These are phyloP conservation scores for Venturia oleaginea DNA, from an alignment of 2,329 filamentous ascomycete species.

Conservation along the genomic window DNA sequence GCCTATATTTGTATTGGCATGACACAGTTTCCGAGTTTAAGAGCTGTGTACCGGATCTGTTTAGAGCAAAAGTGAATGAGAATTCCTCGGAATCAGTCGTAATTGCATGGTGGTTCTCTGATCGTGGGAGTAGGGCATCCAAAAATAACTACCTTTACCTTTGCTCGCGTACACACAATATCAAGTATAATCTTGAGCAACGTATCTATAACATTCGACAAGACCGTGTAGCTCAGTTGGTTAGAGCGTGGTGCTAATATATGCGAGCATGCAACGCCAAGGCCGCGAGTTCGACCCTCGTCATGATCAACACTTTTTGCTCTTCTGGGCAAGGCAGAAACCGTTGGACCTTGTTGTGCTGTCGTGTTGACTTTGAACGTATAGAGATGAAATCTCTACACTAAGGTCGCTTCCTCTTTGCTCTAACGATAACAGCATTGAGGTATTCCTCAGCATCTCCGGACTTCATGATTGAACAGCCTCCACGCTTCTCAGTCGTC, in stretches of 20 bases:
- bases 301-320: not conserved
- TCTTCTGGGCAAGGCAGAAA: not conserved
- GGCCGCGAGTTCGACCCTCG: not conserved
- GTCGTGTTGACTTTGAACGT: too few species aligned
- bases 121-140: too few species aligned
- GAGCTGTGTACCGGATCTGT: too few species aligned
- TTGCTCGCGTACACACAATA: not conserved
- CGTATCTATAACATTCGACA: too few species aligned
- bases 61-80: too few species aligned
- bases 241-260: slow-evolving; percentile 3
- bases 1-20: too few species aligned
- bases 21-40: too few species aligned
- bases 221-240: not conserved
- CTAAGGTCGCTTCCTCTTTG: not conserved
- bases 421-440: not conserved
- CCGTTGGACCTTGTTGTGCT: not conserved
- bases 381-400: too few species aligned
- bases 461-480: not conserved
- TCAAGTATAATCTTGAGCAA: not conserved
- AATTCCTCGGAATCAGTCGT: too few species aligned
- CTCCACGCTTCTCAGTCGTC: not conserved
- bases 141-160: too few species aligned
- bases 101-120: too few species aligned
- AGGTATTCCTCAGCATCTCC: not conserved
- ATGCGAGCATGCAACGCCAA: not conserved